Evolutionary conservation across 306 rosid species (phyloP).

Genomic region (Medicago truncatula): MtrunA17r5.0-ANR NC_053048.1:34594001-34594500

Average conservation of each 20-base stretch:
- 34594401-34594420: not conserved
- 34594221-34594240: slow-evolving; percentile 94
- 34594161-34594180: slow-evolving; percentile 84
- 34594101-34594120: slow-evolving; percentile 80
- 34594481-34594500: not conserved
- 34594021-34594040: slow-evolving; percentile 94
- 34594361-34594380: slow-evolving; percentile 98
- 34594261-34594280: slow-evolving; percentile 90
- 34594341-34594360: slow-evolving; percentile 94
- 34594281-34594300: slow-evolving; percentile 95
- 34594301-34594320: slow-evolving; percentile 98
- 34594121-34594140: slow-evolving; percentile 90
- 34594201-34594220: slow-evolving; percentile 85
- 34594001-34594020: slow-evolving; percentile 97
- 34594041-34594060: slow-evolving; percentile 97
- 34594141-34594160: slow-evolving; percentile 92
- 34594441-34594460: not conserved
- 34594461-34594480: no score
- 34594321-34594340: slow-evolving; percentile 88
- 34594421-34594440: no score
- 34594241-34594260: slow-evolving; percentile 97
- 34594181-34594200: slow-evolving; percentile 94
- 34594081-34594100: slow-evolving; percentile 97
- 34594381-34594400: slow-evolving; percentile 53
- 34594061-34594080: slow-evolving; percentile 88